Evolutionary conservation across 202 grass and related monocot genomes (phyloP), one percentile per base, ranked within the genome.

Genomic region (Zizania palustris): DNA sequence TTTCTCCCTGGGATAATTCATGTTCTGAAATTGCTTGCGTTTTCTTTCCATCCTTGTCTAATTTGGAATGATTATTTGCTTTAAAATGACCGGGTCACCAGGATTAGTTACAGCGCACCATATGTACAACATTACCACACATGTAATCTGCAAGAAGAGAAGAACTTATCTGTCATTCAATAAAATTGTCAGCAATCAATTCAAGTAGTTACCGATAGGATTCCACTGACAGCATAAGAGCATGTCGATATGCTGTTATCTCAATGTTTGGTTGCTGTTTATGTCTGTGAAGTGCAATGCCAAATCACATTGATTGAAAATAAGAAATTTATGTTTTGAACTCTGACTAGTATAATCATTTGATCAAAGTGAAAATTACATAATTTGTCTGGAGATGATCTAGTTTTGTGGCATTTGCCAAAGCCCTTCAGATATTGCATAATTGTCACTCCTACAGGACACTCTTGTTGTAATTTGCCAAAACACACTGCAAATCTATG

Each of bases 71-170:
- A 60, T 80, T 90, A 40, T 85, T 87, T 72, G 87, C 76, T 41
- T 85, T 90, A 71, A 90, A 83, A 93, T 72, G 3, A 87, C 90
- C 49, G 81, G 87, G 50, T 93, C 90, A 21, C 81, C 84, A 14
- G 90, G 90, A 81, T 93, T 75, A 16, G 84, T 72, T 44, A 87
- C 90, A 50, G 90, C 87, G 50, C 87, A 93, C 90, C 90, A 93
- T 45, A 80, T 61, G 58, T 93, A 93, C 71, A 90, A 65, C 36
- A 67, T 73, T 56, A 93, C 77, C 1, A 90, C 90, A 79, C 65
- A 85, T 63, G 78, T 65, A 82, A 90, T 82, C 87, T 90, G 84
- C 22, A 22, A 80, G 19, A 68, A 69, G 3, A 67, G 3, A 68
- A 69, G 3, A 67, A 1, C 5, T 33, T 42, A 62, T 40, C 4